phyloP scores from a whole-genome alignment of 805 yeast genomes.

The Yamadazyma tumulicola region DNA sequence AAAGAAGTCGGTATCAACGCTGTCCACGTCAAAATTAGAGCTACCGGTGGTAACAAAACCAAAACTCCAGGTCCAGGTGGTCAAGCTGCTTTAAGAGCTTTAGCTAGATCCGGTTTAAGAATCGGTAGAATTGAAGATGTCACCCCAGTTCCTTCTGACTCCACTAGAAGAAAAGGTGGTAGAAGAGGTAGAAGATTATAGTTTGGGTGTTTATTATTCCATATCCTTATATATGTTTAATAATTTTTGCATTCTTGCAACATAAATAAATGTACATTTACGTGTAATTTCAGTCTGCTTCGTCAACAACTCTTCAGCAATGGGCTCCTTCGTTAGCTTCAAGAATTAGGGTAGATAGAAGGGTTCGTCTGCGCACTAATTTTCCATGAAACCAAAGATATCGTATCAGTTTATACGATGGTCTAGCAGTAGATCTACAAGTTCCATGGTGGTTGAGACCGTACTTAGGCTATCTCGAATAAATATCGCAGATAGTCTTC shows the following conservation, averaged over 20 bases:
- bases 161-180: constrained; percentile 99
- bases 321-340: too few species aligned
- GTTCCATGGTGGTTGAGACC: background rate
- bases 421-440: too few species aligned
- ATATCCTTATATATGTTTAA: constrained; percentile 5
- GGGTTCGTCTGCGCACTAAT: too few species aligned
- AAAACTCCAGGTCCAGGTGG: constrained; percentile 99
- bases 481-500: background rate
- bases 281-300: constrained; percentile 7
- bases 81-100: constrained; percentile 98
- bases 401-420: too few species aligned
- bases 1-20: constrained; percentile 99
- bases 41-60: constrained; percentile 99
- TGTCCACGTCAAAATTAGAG: constrained; percentile 99
- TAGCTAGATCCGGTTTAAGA: constrained; percentile 99
- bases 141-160: constrained; percentile 99
- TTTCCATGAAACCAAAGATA: too few species aligned
- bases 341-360: too few species aligned
- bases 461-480: background rate
- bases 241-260: constrained; percentile 10
- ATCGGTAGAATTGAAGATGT: constrained; percentile 99
- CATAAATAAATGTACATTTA: constrained; percentile 15
- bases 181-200: constrained; percentile 99
- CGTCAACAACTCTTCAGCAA: constrained; percentile 3
- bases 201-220: constrained; percentile 25